Evolutionary conservation across 768 basidiomycete genomes (phyloP).

Genomic region (Piloderma croceum): DNA sequence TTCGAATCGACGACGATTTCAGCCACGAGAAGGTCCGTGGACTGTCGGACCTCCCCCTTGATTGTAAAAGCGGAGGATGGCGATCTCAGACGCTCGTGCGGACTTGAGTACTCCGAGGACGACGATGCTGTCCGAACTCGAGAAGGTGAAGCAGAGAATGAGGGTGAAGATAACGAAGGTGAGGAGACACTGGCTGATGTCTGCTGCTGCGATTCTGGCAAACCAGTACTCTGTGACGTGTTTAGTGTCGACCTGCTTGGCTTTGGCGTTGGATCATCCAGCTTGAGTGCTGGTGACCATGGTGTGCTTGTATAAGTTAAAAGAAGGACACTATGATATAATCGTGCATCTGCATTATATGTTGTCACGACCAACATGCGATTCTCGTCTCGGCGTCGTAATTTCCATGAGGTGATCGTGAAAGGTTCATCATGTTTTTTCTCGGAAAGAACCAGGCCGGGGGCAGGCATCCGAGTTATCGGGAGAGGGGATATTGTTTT

Average conservation of each 20-base stretch:
- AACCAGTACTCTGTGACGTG: conserved; percentile 23
- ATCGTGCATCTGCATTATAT: conserved; percentile 45
- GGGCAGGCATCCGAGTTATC: conserved; percentile 60
- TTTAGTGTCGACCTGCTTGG: conserved; percentile 34
- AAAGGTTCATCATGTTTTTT: conserved; percentile 38
- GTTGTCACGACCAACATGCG: conserved; percentile 51
- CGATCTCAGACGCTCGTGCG: conserved; percentile 27
- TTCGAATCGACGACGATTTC: conserved; percentile 81
- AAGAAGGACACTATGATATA: conserved; percentile 48
- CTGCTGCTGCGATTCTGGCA: conserved; percentile 13
- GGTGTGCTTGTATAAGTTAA: conserved; percentile 29
- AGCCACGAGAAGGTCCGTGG: conserved; percentile 67
- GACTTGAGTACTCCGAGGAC: conserved; percentile 26
- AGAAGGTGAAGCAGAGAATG: conserved; percentile 2
- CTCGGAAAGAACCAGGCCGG: conserved; percentile 52
- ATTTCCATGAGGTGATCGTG: conserved; percentile 46
- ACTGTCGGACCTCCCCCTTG: conserved; percentile 54
- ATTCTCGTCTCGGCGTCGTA: conserved; percentile 54
- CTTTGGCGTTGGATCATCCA: conserved; percentile 36
- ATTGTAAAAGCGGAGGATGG: conserved; percentile 55
- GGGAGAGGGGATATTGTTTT: conserved; percentile 63
- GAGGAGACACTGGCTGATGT: conserved; percentile 9
- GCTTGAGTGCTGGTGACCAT: conserved; percentile 11
- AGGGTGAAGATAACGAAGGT: conserved; percentile 4
- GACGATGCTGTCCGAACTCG: conserved; percentile 14